Percentiles rank a stretch among this genome's conserved stretches.
Evolutionary conservation across 139 green algal genomes (phyloP).

Genomic region (Tetradesmus lagerheimii): DNA sequence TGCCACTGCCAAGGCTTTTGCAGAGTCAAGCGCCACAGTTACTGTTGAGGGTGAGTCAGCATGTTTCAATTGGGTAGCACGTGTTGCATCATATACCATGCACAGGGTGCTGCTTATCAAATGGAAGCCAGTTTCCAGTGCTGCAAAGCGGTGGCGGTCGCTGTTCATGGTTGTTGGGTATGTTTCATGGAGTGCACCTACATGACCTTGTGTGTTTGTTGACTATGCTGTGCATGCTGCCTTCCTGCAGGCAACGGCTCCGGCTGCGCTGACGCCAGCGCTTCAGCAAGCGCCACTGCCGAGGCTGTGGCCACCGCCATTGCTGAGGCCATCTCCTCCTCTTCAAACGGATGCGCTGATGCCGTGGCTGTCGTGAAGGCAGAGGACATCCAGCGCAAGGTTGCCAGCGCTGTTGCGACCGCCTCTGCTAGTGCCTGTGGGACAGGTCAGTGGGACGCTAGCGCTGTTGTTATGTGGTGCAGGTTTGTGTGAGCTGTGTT

Average conservation of each 20-base stretch:
- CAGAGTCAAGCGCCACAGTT: background rate
- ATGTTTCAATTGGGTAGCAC: background rate
- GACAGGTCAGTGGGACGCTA: too few species aligned
- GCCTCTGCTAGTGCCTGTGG: slow-evolving; percentile 19
- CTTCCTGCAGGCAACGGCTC: slow-evolving; percentile 23
- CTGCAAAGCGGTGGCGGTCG: too few species aligned
- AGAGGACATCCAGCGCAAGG: background rate
- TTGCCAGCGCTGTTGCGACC: slow-evolving; percentile 12
- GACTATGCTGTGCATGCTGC: background rate
- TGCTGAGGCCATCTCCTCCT: slow-evolving; percentile 21
- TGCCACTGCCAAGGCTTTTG: slow-evolving; percentile 12
- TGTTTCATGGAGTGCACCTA: too few species aligned
- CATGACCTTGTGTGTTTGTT: background rate
- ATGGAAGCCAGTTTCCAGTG: too few species aligned
- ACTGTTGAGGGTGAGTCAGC: slow-evolving; percentile 22
- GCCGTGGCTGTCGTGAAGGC: slow-evolving; percentile 21
- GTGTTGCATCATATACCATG: background rate
- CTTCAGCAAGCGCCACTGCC: slow-evolving; percentile 6
- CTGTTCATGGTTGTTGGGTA: too few species aligned
- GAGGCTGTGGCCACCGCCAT: slow-evolving; percentile 26
- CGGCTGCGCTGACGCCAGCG: slow-evolving; percentile 22
- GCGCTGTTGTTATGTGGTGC: too few species aligned
- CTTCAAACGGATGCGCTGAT: slow-evolving; percentile 30
- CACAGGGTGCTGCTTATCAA: too few species aligned
- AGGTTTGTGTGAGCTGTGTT: too few species aligned